Conservation (phyloP, 257 asterid genomes). For the Euphrasia confusa region DNA sequence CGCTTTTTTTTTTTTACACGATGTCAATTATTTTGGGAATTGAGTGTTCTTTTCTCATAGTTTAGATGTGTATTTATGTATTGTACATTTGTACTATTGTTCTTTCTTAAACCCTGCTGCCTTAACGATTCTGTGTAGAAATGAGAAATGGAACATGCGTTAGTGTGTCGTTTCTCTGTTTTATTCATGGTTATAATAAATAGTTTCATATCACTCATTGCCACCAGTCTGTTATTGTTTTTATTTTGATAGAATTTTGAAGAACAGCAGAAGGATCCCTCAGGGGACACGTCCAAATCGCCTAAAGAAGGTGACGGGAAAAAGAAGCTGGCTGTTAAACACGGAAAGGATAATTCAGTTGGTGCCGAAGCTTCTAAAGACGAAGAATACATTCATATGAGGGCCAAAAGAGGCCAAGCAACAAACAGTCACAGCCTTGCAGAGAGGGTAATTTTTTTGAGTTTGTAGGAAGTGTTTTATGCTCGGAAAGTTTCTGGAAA, state of each 20-base stretch:
- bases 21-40: no score
- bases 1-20: not conserved
- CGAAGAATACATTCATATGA: not conserved
- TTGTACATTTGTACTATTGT: no score
- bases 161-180: no score
- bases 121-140: no score
- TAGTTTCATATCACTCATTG: no score
- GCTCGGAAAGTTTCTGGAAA: not conserved
- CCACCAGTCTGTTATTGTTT: no score
- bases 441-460: not conserved
- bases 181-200: no score
- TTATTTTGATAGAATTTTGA: not conserved
- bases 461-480: not conserved
- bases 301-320: not conserved
- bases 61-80: no score
- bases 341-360: not conserved
- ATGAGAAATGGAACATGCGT: no score
- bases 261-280: not conserved
- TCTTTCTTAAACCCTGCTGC: no score
- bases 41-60: no score
- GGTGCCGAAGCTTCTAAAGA: not conserved
- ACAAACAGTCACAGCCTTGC: slow-evolving; percentile 11
- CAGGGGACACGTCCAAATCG: not conserved
- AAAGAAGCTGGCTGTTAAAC: not conserved
- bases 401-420: slow-evolving; percentile 5